Evolutionary conservation across 495 filamentous ascomycete genomes (phyloP), one percentile per base, ranked within the genome.

Genomic region (Xylaria sp.): DNA sequence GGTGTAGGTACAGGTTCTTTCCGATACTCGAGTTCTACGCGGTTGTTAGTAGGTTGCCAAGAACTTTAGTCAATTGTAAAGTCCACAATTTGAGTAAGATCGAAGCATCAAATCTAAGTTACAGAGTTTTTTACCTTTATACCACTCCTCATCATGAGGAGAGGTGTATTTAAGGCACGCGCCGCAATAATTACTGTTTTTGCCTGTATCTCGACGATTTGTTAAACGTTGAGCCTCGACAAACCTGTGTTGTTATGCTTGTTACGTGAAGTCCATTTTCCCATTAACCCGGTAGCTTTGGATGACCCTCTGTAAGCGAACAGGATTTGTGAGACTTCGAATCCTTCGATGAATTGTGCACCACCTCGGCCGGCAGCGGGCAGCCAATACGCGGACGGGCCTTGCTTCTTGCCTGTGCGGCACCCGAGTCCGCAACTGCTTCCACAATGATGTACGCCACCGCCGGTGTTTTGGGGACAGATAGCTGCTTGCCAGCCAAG

Each of bases 401-500:
- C 89, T 80, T 93, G 90, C 67, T 93, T 93, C 58, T 87, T 86
- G 48, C 83, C 82, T 0, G 85, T 81, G 5, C 85, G 84, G 73
- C 93, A 95, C 11, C 93, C 93, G 72, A 90, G 71, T 5, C 85
- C 87, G 76, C 93, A 95, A 4, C 12, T 31, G 73, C 92, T 88
- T 8, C 92, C 91, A 71, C 90, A 93, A 66, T 88, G 86, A 74
- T 93, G 92, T 17, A 80, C 77, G 2, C 84, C 81, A 5, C 83
- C 84, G 2, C 88, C 90, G 6, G 90, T 92, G 72, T 95, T 95
- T 75, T 92, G 89, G 0, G 92, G 91, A 0, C 93, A 88, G 2
- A 82, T 78, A 12, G 89, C 87, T 12, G 88, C 85, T 8, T 83
- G 75, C 80, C 89, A 93, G 5, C 93, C 93, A 5, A 94, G 82